Evolutionary conservation across 129 eudicot species (phyloP), one percentile per base, ranked within the genome.

Genomic region (Flaveria linearis): DNA sequence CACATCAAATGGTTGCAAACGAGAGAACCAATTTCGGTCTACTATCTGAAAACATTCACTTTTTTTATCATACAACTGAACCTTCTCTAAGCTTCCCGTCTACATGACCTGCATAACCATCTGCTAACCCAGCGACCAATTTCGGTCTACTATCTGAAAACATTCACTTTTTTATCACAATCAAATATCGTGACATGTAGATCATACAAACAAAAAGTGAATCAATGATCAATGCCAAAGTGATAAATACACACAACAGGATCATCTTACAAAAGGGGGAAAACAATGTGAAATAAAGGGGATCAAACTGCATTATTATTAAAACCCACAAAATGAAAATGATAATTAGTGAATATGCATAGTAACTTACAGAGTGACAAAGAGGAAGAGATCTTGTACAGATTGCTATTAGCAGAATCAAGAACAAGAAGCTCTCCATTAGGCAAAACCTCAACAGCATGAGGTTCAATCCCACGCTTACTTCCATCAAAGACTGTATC

Each of bases 401-500:
- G 96, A 79, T 94, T 94, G 79, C 97, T 94, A 70, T 94, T 94
- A 77, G 85, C 87, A 55, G 96, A 94, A 77, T 94, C 98, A 65
- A 94, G 74, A 84, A 94, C 86, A 51, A 94, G 88, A 73, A 94
- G 97, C 80, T 94, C 98, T 23, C 97, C 97, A 80, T 78, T 92
- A 51, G 97, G 84, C 83, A 91, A 77, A 69, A 94, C 80, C 69
- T 89, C 93, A 16, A 94, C 89, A 70, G 92, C 76, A 56, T 86
- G 83, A 77, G 99, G 99, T 71, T 94, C 99, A 76, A 94, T 89
- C 28, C 99, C 99, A 79, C 91, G 99, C 78, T 94, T 94, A 82
- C 99, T 94, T 30, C 99, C 99, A 83, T 94, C 99, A 79, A 94
- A 94, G 68, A 94, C 99, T 11, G 99, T 94, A 85, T 94, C 99